phyloP scores from a whole-genome alignment of 208 protist species.

The Crithidia fasciculata region DNA sequence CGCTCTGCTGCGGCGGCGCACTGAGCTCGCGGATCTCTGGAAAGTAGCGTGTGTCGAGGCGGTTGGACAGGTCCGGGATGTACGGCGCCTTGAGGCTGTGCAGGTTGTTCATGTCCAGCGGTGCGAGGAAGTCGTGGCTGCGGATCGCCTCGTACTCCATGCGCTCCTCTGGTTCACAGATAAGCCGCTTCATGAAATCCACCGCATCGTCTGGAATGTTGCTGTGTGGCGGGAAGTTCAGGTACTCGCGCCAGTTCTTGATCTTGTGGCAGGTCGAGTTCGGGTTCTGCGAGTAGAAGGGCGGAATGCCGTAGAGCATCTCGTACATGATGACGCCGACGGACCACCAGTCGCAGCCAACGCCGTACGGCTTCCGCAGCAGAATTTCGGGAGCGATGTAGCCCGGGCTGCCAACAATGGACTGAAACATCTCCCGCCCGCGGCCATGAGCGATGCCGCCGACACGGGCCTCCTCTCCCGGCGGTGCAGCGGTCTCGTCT shows the following conservation, averaged over 20 bases:
- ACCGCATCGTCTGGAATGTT: constrained; percentile 86
- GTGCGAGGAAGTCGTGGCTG: constrained; percentile 81
- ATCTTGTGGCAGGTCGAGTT: constrained; percentile 95
- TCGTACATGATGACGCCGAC: constrained; percentile 98
- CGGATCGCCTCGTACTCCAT: constrained; percentile 83
- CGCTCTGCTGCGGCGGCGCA: constrained; percentile 36
- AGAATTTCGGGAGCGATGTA: constrained; percentile 98
- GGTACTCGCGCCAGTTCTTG: constrained; percentile 90
- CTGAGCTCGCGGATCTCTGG: constrained; percentile 73
- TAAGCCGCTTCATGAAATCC: constrained; percentile 92
- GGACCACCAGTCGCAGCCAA: constrained; percentile 98
- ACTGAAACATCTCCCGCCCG: constrained; percentile 83
- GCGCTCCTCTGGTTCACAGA: constrained; percentile 87
- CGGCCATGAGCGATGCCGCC: constrained; percentile 32
- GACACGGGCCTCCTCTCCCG: neutral
- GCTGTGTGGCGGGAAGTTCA: constrained; percentile 88
- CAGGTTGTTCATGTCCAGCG: constrained; percentile 72
- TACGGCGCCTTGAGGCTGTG: constrained; percentile 67
- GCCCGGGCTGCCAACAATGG: constrained; percentile 96
- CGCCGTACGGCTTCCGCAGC: constrained; percentile 92
- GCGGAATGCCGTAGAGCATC: constrained; percentile 96
- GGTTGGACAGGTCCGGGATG: constrained; percentile 68
- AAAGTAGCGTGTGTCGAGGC: constrained; percentile 91
- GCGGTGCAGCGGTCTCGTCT: constrained; percentile 4
- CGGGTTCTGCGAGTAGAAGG: constrained; percentile 94